A percentile compares a stretch with the other conserved stretches of the same genome.
phyloP scores from a whole-genome alignment of 1,284 basidiomycete genomes.

The Exsudoporus floridanus region DNA sequence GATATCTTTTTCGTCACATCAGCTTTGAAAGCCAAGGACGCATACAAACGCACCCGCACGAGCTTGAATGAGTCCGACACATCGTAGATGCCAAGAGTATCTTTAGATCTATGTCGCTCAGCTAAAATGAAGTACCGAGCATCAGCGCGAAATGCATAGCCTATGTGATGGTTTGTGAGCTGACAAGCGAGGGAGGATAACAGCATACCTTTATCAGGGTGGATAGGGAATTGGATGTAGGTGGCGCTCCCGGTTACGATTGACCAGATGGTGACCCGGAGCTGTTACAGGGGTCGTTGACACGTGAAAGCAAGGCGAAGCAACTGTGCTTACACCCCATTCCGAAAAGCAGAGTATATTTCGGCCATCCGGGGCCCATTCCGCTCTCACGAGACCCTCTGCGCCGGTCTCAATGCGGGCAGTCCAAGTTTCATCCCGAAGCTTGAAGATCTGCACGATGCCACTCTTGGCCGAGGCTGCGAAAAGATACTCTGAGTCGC shows the following conservation, averaged over 20 bases:
- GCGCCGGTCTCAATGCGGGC: constrained; percentile 72
- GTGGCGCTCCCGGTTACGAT: constrained; percentile 65
- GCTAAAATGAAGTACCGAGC: constrained; percentile 78
- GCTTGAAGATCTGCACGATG: constrained; percentile 68
- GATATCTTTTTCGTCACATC: constrained; percentile 21
- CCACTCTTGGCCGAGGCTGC: constrained; percentile 68
- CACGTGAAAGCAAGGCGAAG: neutral
- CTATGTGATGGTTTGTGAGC: constrained; percentile 38
- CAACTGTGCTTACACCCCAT: constrained; percentile 68
- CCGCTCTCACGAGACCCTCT: constrained; percentile 80
- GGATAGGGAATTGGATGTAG: constrained; percentile 77
- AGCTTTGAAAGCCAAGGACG: constrained; percentile 12
- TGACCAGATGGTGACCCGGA: constrained; percentile 81
- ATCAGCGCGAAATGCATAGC: constrained; percentile 77
- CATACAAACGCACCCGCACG: constrained; percentile 59
- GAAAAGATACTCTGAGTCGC: constrained; percentile 78
- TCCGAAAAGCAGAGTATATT: constrained; percentile 84
- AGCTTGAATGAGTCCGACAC: constrained; percentile 65
- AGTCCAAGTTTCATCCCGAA: constrained; percentile 72
- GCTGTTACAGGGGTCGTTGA: constrained; percentile 42
- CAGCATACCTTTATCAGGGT: constrained; percentile 66
- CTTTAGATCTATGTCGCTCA: constrained; percentile 84
- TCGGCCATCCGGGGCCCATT: constrained; percentile 83
- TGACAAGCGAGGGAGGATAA: neutral
- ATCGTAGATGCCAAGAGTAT: constrained; percentile 83